Evolutionary conservation across 2,329 filamentous ascomycete species (phyloP), one percentile per base, ranked within the genome.

Genomic region (Ceratocystis variospora): DNA sequence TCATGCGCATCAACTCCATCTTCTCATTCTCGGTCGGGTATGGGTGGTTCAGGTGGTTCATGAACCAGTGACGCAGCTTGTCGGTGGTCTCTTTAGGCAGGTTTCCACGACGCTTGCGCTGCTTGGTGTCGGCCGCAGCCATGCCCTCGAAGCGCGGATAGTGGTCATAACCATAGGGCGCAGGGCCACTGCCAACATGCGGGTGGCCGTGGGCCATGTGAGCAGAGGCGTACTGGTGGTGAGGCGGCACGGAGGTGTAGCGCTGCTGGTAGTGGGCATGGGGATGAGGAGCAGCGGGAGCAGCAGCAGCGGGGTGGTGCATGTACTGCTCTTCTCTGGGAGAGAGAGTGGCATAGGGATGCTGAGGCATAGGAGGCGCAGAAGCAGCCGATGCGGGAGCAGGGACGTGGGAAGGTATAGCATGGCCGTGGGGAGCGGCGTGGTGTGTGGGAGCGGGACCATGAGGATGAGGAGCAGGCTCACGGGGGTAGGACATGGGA

Each of bases 21-120:
- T 96, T 95, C 76, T 95, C 88, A 69, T 95, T 89, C 74, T 95
- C 89, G 3, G 86, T 91, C 1, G 90, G 90, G 73, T 96, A 96
- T 0, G 90, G 90, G 72, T 94, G 90, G 68, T 85, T 80, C 6
- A 91, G 75, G 74, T 94, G 88, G n/a, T 81, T 80, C 63, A 86
- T 76, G 70, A 95, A 92, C 91, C 91, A 96, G 0, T 83, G 79
- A 65, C 88, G 84, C 50, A 96, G 79, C 70, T 89, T 86, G 73
- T 92, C 88, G 0, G 90, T 96, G 0, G 90, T 89, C 65, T 91
- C 88, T 73, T 95, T 95, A n/a, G 91, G 91, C 2, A 96, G 79
- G 72, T 96, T 96, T 1, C 91, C 91, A 48, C 91, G 82, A 64
- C 90, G 81, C 73, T 84, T 86, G 41, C 83, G 77, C 70, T 79